Conservation (phyloP, 2,329 filamentous ascomycete genomes). For the Colletotrichum tabaci region DNA sequence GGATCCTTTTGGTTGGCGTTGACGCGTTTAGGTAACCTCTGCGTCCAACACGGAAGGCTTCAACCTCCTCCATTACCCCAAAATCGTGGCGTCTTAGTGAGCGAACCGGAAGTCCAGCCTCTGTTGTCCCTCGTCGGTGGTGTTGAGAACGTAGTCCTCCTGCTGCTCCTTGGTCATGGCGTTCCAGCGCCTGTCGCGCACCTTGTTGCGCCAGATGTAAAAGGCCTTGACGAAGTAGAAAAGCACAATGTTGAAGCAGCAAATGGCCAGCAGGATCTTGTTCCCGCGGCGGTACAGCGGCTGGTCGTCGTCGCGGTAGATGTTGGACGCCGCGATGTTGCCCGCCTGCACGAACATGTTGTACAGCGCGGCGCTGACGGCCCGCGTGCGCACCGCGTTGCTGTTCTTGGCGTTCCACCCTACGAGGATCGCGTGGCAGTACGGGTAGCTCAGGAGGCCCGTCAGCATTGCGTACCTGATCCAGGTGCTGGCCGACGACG, state of each 20-base stretch:
- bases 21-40: not conserved
- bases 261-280: conserved; percentile 63
- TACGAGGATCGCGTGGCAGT: conserved; percentile 64
- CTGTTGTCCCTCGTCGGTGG: conserved; percentile 67
- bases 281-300: conserved; percentile 68
- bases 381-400: conserved; percentile 64
- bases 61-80: fast-evolving
- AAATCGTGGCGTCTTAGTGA: conserved; percentile 50
- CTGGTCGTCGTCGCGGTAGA: conserved; percentile 69
- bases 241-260: conserved; percentile 62
- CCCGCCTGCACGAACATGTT: conserved; percentile 63
- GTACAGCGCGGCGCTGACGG: conserved; percentile 64
- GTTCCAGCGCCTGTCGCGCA: conserved; percentile 60
- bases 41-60: not conserved
- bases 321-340: conserved; percentile 62
- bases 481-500: conserved; percentile 57
- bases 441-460: conserved; percentile 62
- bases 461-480: conserved; percentile 56
- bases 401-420: conserved; percentile 64
- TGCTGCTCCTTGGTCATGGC: conserved; percentile 61
- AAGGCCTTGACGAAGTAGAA: conserved; percentile 62
- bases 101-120: conserved; percentile 69
- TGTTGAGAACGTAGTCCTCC: conserved; percentile 63
- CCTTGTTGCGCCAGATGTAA: conserved; percentile 63
- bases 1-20: not conserved